Base-by-base conservation (phyloP, 306 rosid species). In the Lablab purpureus region DNA sequence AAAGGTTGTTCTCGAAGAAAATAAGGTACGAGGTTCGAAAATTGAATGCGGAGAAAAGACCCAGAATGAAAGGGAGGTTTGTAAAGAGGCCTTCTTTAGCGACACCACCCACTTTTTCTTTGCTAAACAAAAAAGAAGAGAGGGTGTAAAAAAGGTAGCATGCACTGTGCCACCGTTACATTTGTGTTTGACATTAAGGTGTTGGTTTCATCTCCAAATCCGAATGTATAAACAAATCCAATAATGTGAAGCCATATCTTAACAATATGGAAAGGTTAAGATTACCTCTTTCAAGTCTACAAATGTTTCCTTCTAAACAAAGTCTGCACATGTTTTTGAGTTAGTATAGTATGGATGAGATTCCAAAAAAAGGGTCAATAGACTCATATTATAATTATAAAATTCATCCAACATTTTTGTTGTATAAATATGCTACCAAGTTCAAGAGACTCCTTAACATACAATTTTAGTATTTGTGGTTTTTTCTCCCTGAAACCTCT, bases 61-160 rank as follows among this genome's bases (percentile, higher is more conserved):
- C 98, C 0, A 88, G 98, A 81, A 94, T 94, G 97, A 92, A 94
- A 85, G 98, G 98, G 13, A 92, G 98, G 78, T 94, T 94, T 67
- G 98, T 94, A 6, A 94, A 94, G 88, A 86, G 92, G 73, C 58
- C 91, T 30, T 82, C 90, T 6, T 85, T 88, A 58, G 68, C 80
- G 21, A 73, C 78, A 67, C 76, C 94, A 6, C 0, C 8, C 19
- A 6, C 84, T 46, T 86, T 77, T 75, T 90, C 92, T 49, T 63
- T 62, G 87, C 64, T 75, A 46, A 59, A 32, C 74, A 69, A 81
- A 81, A 71, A 25, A 78, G 12, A 67, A 12, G 5, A 49, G n/a
- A 45, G 51, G 11, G 11, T 6, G 2, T 10, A 0, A 10, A 21
- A 41, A 22, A 14, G 55, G 36, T 22, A 21, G 32, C 54, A 41